A percentile compares a stretch with the other conserved stretches of the same genome.
Evolutionary conservation across 495 filamentous ascomycete genomes (phyloP).

Genomic region (Neurospora sp.): DNA sequence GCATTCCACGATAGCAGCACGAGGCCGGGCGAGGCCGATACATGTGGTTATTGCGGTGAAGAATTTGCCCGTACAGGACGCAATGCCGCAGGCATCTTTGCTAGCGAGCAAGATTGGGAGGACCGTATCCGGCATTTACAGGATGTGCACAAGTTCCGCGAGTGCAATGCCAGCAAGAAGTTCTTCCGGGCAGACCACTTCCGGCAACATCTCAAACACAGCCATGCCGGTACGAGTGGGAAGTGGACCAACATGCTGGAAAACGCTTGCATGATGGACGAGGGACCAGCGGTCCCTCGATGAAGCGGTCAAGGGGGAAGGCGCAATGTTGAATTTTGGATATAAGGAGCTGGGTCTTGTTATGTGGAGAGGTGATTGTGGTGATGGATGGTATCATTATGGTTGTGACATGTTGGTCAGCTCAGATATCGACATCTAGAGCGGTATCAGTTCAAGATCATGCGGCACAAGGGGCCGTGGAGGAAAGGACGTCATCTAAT

Average conservation of each 20-base stretch:
- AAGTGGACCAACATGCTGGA: slow-evolving; percentile 99
- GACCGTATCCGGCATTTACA: slow-evolving; percentile 75
- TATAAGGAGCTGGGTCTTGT: background rate
- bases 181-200: slow-evolving; percentile 98
- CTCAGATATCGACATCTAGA: background rate
- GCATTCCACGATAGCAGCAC: slow-evolving; percentile 76
- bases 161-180: slow-evolving; percentile 97
- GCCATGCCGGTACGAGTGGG: slow-evolving; percentile 89
- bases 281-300: slow-evolving; percentile 35
- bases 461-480: background rate
- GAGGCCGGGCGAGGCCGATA: slow-evolving; percentile 53
- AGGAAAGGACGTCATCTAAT: background rate
- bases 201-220: slow-evolving; percentile 96
- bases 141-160: slow-evolving; percentile 88
- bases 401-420: background rate
- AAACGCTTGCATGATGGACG: slow-evolving; percentile 94
- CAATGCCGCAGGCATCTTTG: slow-evolving; percentile 9
- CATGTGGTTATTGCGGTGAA: slow-evolving; percentile 92
- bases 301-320: background rate
- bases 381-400: background rate
- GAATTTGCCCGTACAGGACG: slow-evolving; percentile 66
- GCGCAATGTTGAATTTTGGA: background rate
- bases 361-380: background rate
- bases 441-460: background rate
- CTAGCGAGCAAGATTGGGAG: slow-evolving; percentile 67